Evolutionary conservation across 2,329 filamentous ascomycete genomes (phyloP).

Genomic region (Calycina herbarum): DNA sequence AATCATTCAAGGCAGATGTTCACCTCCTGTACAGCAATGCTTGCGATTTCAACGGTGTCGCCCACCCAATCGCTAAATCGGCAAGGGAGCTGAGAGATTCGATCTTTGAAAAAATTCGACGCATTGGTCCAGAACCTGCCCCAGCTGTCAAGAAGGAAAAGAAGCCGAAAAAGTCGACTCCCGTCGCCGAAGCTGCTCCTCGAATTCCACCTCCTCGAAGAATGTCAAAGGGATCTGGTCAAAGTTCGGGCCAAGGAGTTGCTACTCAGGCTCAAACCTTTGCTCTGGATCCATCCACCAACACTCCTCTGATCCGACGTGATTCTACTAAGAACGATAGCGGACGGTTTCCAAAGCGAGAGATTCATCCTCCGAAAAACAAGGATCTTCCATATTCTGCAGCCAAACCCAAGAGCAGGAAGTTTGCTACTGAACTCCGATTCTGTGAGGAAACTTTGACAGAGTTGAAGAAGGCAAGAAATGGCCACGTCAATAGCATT

Average conservation of each 20-base stretch:
- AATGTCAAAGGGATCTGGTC: constrained; percentile 36
- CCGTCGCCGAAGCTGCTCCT: constrained; percentile 41
- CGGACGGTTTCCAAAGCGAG: constrained; percentile 81
- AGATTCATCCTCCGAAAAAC: constrained; percentile 86
- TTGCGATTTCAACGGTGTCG: constrained; percentile 75
- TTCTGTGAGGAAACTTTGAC: constrained; percentile 83
- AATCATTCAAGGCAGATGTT: constrained; percentile 73
- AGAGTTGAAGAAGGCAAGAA: constrained; percentile 74
- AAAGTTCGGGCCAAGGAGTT: constrained; percentile 37
- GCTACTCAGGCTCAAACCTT: constrained; percentile 58
- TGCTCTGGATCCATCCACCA: constrained; percentile 70
- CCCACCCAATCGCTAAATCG: constrained; percentile 67
- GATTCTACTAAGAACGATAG: constrained; percentile 79
- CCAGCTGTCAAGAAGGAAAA: constrained; percentile 62
- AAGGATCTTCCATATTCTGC: constrained; percentile 84
- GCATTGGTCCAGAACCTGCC: constrained; percentile 48
- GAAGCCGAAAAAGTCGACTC: constrained; percentile 48
- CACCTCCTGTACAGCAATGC: constrained; percentile 78
- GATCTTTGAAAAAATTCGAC: constrained; percentile 55
- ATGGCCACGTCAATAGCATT: constrained; percentile 65
- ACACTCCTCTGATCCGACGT: constrained; percentile 78
- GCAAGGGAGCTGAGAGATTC: constrained; percentile 59
- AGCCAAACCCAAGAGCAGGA: constrained; percentile 86
- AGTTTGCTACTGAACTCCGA: constrained; percentile 81
- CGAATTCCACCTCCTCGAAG: constrained; percentile 40